phyloP scores from a whole-genome alignment of 164 flowering plant species.

The Cinnamomum micranthum region DNA sequence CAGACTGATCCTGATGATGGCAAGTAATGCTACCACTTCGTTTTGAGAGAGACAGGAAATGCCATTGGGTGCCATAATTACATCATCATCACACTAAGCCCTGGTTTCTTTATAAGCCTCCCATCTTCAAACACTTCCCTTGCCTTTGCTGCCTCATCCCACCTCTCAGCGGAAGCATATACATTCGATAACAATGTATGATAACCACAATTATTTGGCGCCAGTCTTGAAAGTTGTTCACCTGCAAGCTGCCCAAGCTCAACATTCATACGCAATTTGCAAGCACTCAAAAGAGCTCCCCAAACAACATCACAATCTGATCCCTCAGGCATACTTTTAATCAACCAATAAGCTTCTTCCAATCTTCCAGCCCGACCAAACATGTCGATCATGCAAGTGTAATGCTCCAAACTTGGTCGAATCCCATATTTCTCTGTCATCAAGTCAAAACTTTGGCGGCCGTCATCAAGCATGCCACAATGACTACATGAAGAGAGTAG shows the following conservation, averaged over 20 bases:
- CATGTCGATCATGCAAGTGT: constrained; percentile 38
- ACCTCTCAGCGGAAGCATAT: constrained; percentile 24
- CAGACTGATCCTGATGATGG: neutral
- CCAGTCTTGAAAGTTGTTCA: constrained; percentile 21
- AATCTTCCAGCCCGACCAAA: constrained; percentile 38
- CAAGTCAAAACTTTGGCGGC: constrained; percentile 22
- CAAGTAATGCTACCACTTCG: neutral
- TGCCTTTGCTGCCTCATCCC: constrained; percentile 28
- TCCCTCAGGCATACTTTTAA: constrained; percentile 12
- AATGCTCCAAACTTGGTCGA: constrained; percentile 31
- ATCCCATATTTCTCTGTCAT: constrained; percentile 29
- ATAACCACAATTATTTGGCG: constrained; percentile 32
- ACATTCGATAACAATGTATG: constrained; percentile 26
- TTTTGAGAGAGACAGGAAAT: neutral
- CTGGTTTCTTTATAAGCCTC: constrained; percentile 27
- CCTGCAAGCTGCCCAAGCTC: constrained; percentile 32
- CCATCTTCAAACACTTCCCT: constrained; percentile 29
- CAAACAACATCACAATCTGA: constrained; percentile 25
- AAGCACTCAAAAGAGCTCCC: constrained; percentile 31
- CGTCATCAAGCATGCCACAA: constrained; percentile 30
- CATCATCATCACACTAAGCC: constrained; percentile 22
- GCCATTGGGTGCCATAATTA: constrained; percentile 1
- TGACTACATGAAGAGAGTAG: constrained; percentile 41
- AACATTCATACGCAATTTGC: constrained; percentile 21
- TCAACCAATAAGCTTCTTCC: constrained; percentile 32